phyloP scores from a whole-genome alignment of 768 basidiomycete species.

The Pleurotus djamor region DNA sequence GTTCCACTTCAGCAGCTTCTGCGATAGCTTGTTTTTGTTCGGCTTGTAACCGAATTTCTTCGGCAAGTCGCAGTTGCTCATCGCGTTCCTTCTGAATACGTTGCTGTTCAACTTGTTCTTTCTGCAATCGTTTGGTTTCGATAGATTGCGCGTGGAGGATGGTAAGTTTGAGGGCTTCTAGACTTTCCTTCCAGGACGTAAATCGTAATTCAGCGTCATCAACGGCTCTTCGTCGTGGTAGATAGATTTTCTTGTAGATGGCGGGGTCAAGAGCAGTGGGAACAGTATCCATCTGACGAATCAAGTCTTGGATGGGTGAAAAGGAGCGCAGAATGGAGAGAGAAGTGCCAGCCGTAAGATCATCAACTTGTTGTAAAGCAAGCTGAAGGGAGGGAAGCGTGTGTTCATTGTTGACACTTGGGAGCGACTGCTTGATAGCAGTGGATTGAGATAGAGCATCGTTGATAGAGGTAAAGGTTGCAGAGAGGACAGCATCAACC shows the following conservation, averaged over 20 bases:
- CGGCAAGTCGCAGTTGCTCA: slow-evolving; percentile 11
- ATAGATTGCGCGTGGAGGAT: slow-evolving; percentile 38
- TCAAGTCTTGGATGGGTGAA: slow-evolving; percentile 49
- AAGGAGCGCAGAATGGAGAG: slow-evolving; percentile 43
- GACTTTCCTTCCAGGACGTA: slow-evolving; percentile 45
- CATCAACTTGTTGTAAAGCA: slow-evolving; percentile 34
- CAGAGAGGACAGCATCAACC: slow-evolving; percentile 41
- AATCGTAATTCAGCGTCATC: slow-evolving; percentile 51
- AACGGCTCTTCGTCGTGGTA: slow-evolving; percentile 44
- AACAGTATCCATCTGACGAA: slow-evolving; percentile 52
- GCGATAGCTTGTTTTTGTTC: slow-evolving; percentile 11
- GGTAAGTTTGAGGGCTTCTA: slow-evolving; percentile 34
- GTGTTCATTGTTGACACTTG: neutral
- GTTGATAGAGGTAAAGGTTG: slow-evolving; percentile 34
- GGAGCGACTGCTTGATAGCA: slow-evolving; percentile 32
- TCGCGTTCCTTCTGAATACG: slow-evolving; percentile 8
- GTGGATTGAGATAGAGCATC: slow-evolving; percentile 36
- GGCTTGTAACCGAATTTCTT: slow-evolving; percentile 15
- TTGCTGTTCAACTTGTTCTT: slow-evolving; percentile 21
- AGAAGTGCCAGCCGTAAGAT: slow-evolving; percentile 28
- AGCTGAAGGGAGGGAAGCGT: slow-evolving; percentile 21
- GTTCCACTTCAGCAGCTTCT: slow-evolving; percentile 15
- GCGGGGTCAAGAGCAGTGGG: slow-evolving; percentile 40
- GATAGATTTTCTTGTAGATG: slow-evolving; percentile 46
- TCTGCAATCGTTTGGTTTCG: slow-evolving; percentile 39